Conservation (phyloP, 345 rosid species). For the Eucalyptus cloeziana region DNA sequence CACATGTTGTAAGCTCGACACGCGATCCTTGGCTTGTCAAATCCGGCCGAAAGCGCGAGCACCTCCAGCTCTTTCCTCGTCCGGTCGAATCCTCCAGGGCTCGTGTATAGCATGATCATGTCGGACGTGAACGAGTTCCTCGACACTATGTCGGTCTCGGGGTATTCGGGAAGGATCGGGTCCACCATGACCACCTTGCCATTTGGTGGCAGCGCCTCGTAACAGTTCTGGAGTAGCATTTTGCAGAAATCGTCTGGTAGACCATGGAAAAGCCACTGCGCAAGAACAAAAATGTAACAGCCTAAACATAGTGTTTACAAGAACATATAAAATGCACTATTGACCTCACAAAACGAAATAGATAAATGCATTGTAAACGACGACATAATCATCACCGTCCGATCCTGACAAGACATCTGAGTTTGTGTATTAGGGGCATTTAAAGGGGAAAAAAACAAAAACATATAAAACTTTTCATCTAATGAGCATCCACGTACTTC, state of each 20-base stretch:
- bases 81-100: slow-evolving; percentile 27
- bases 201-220: slow-evolving; percentile 15
- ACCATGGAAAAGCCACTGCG: slow-evolving; percentile 26
- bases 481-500: not conserved
- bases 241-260: slow-evolving; percentile 31
- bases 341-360: too few relatives aligned
- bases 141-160: slow-evolving; percentile 7
- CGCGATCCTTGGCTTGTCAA: not conserved
- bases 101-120: slow-evolving; percentile 28
- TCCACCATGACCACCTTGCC: slow-evolving; percentile 37
- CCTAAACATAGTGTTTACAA: not conserved
- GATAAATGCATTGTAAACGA: too few relatives aligned
- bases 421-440: too few relatives aligned
- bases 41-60: slow-evolving; percentile 25
- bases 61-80: slow-evolving; percentile 22
- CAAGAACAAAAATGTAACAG: not conserved
- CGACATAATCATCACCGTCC: too few relatives aligned
- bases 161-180: slow-evolving; percentile 15
- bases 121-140: slow-evolving; percentile 18
- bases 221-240: slow-evolving; percentile 32
- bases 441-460: too few relatives aligned
- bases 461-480: too few relatives aligned
- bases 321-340: not conserved
- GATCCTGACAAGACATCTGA: too few relatives aligned
- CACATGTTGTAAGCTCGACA: not conserved